Evolutionary conservation across 148 eudicot species (phyloP), one percentile per base, ranked within the genome.

Genomic region (Camellia granthamiana): DNA sequence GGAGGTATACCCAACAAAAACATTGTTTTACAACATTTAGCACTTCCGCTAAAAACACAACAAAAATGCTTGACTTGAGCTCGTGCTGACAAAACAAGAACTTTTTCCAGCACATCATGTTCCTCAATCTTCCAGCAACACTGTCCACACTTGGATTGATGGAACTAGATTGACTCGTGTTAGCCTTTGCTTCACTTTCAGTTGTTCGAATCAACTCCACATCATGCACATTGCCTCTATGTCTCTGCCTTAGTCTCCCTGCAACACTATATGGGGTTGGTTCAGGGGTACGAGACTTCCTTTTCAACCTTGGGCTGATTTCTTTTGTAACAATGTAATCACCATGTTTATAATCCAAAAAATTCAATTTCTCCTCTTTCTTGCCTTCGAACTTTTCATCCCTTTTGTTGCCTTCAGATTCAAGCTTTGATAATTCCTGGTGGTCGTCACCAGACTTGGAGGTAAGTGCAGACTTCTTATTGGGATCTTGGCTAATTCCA

Each of bases 191-290:
- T 67, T 67, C 70, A 38, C 51, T 69, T 78, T 69, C 18, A 55
- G 7, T 42, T 59, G 54, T 55, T 12, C 21, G 2, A 5, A 19
- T 52, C 74, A 71, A 46, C 69, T 69, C 74, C 13, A 63, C 59
- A 44, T 47, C 72, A 16, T 38, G 42, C 23, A 44, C 76, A 73
- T 72, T 64, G 68, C 43, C 67, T 15, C 30, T 41, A 12, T 63
- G 84, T 77, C 89, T 84, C 84, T 77, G 83, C 77, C 88, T 86
- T 46, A 83, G 60, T 52, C 91, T 87, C 77, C 81, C 79, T 16
- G 79, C 90, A 7, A 73, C 58, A 47, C 41, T 67, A 14, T 18
- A 42, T 12, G 23, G n/a, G 69, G 5, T 41, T 30, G 62, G 60
- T 56, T 46, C 75, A 56, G 49, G 14, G 44, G 23, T 56, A 56